Base-by-base conservation (phyloP, 139 green algal species). In the Tetraselmis striata region DNA sequence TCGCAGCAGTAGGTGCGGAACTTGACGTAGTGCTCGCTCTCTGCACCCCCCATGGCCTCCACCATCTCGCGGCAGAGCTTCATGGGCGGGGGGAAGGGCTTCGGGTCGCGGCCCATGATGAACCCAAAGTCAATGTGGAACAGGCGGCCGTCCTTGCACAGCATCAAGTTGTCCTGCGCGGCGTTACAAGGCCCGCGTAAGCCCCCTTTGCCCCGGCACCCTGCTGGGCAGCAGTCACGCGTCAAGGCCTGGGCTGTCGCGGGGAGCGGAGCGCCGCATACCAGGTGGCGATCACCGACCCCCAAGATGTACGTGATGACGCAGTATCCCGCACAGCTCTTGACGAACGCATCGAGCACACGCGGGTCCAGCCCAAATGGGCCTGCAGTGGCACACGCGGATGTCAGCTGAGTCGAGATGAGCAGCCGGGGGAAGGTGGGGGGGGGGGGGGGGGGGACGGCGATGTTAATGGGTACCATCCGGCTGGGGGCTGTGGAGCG, bases 121-220 rank as follows among this genome's bases (percentile, higher is more conserved):
- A 94, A 99, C 23, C 94, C 95, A 87, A 98, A 99, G 90, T 98
- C 95, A 78, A 98, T 98, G 89, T 98, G 96, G 87, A 99, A 98
- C 30, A 98, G 90, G 24, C 91, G 90, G 29, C 96, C 96, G 83
- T 97, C 92, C 45, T 85, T 82, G 2, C 85, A 83, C 22, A 99
- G 87, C 94, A 99, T 95, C 77, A 99, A 87, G 90, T 99, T 99
- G 90, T 99, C 96, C 45, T 96, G 84, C 45, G 89, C 98, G 96
- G n/a, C 95, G 83, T n/a, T n/a, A n/a, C n/a, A n/a, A n/a, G 75
- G 75, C 26, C 74, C n/a, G n/a, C n/a, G n/a, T n/a, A n/a, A n/a
- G n/a, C n/a, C n/a, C n/a, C n/a, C n/a, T n/a, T n/a, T n/a, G n/a
- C n/a, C n/a, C n/a, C n/a, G n/a, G n/a, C n/a, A n/a, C n/a, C n/a